phyloP scores from a whole-genome alignment of 805 yeast genomes.

The Sugiyamaella mastotermitis region DNA sequence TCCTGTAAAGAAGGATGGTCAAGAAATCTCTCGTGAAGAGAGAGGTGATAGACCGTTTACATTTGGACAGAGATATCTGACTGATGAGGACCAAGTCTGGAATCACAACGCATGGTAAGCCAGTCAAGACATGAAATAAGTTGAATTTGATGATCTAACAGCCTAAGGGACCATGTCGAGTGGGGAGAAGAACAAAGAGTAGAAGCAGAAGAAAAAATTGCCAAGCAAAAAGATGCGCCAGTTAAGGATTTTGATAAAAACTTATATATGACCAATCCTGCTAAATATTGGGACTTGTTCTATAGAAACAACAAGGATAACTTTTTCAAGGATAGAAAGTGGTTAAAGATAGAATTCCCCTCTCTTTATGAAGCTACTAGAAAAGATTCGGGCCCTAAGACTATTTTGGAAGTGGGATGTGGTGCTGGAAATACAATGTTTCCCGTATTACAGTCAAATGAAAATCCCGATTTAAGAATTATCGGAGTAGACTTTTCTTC shows the following conservation, averaged over 20 bases:
- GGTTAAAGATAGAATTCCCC: conserved; percentile 95
- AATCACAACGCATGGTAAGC: conserved; percentile 91
- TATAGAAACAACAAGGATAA: conserved; percentile 87
- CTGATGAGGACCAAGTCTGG: conserved; percentile 71
- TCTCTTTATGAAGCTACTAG: conserved; percentile 71
- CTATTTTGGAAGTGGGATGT: conserved; percentile 90
- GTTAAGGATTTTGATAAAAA: conserved; percentile 82
- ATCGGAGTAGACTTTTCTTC: conserved; percentile 87
- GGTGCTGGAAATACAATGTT: conserved; percentile 98
- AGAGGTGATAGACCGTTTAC: conserved; percentile 83
- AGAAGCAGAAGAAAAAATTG: conserved; percentile 68
- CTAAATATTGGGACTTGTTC: conserved; percentile 91
- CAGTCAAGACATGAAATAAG: too few species aligned
- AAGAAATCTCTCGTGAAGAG: conserved; percentile 30
- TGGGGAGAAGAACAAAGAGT: conserved; percentile 88
- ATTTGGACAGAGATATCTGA: conserved; percentile 80
- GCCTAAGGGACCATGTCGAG: conserved; percentile 96
- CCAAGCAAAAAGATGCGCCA: conserved; percentile 71
- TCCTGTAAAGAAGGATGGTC: too few species aligned
- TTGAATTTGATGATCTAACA: conserved; percentile 39
- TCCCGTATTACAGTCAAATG: conserved; percentile 78
- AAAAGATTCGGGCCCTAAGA: conserved; percentile 60
- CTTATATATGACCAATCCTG: conserved; percentile 77
- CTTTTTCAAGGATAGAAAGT: conserved; percentile 92
- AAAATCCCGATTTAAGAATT: conserved; percentile 67